Evolutionary conservation across 371 early-diverging fungal genomes (phyloP), one percentile per base, ranked within the genome.

Genomic region (Syncephalis plumigaleata): DNA sequence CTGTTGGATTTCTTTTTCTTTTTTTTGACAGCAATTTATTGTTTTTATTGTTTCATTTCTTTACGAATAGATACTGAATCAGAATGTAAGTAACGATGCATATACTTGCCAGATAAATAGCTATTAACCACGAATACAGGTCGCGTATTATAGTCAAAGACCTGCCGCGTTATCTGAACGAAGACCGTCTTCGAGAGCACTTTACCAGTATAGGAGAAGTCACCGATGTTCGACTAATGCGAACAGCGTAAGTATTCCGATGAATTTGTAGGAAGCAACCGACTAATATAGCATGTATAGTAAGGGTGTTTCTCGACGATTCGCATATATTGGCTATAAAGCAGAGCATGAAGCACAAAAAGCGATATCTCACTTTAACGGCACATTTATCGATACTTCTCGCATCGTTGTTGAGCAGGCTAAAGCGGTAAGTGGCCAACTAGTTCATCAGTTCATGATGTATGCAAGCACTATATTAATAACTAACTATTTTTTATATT

Each of bases 251-350:
- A 57, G 71, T 67, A 9, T 9, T 11, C 36, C 3, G 11, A n/a
- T n/a, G n/a, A n/a, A n/a, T n/a, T n/a, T n/a, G n/a, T n/a, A n/a
- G 9, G 23, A 7, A 39, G 42, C 24, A 18, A 21, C 9, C 13
- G 2, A 42, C 11, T 47, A 7, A 40, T 25, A 9, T 21, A 16
- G 46, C 51, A 79, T 81, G 0, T 63, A 71, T 24, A 94, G 95
- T 15, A 61, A n/a, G n/a, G n/a, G n/a, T n/a, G n/a, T n/a, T n/a
- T n/a, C n/a, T 55, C 46, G 97, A 48, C 69, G 77, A 51, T 92
- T 96, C 54, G 92, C 84, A 11, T 96, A 81, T 61, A 77, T 95
- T 50, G 97, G 97, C 16, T 97, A 72, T 64, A 73, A 72, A 48
- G 80, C 79, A 1, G 88, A 85, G 37, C 68, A 80, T 50, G 86